These are phyloP conservation scores for Yarrowia hollandica DNA, from an alignment of 805 yeast genomes.

Conservation along the genomic window DNA sequence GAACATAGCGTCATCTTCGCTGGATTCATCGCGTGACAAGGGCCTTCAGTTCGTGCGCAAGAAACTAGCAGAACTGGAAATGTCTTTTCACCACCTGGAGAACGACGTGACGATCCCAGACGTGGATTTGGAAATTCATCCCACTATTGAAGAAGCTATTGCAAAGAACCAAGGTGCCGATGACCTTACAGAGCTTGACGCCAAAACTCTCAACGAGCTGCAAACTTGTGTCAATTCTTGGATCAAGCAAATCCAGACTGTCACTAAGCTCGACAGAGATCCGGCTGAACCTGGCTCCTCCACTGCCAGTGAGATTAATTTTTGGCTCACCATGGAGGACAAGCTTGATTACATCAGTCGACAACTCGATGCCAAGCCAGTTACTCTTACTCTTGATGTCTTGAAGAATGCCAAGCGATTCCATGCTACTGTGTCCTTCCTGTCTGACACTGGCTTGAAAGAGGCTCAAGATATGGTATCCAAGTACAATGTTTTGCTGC, in stretches of 20 bases:
- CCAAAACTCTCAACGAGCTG: slow-evolving; percentile 62
- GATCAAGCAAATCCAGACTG: slow-evolving; percentile 61
- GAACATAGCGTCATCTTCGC: slow-evolving; percentile 22
- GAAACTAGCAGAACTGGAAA: slow-evolving; percentile 65
- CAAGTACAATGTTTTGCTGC: slow-evolving; percentile 61
- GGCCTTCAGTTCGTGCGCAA: slow-evolving; percentile 53
- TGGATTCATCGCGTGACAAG: slow-evolving; percentile 29
- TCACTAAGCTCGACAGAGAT: slow-evolving; percentile 55
- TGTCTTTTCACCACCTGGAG: slow-evolving; percentile 66
- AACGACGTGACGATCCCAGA: slow-evolving; percentile 71
- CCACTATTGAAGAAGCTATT: slow-evolving; percentile 48
- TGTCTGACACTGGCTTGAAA: slow-evolving; percentile 67
- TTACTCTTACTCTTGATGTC: slow-evolving; percentile 57
- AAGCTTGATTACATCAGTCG: slow-evolving; percentile 56
- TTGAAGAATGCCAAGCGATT: slow-evolving; percentile 72
- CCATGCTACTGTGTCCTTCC: slow-evolving; percentile 72
- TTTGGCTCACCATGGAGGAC: slow-evolving; percentile 73
- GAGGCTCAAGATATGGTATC: slow-evolving; percentile 54
- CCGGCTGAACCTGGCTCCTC: slow-evolving; percentile 55
- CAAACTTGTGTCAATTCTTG: slow-evolving; percentile 72
- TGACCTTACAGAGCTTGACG: slow-evolving; percentile 44
- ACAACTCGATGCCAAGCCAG: slow-evolving; percentile 58
- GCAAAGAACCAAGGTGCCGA: slow-evolving; percentile 39
- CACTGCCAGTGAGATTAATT: slow-evolving; percentile 64
- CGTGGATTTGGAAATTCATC: slow-evolving; percentile 54